Percentiles rank a stretch among this genome's conserved stretches.
Conservation (phyloP, 768 basidiomycete species). For the Leccinum imitatum region DNA sequence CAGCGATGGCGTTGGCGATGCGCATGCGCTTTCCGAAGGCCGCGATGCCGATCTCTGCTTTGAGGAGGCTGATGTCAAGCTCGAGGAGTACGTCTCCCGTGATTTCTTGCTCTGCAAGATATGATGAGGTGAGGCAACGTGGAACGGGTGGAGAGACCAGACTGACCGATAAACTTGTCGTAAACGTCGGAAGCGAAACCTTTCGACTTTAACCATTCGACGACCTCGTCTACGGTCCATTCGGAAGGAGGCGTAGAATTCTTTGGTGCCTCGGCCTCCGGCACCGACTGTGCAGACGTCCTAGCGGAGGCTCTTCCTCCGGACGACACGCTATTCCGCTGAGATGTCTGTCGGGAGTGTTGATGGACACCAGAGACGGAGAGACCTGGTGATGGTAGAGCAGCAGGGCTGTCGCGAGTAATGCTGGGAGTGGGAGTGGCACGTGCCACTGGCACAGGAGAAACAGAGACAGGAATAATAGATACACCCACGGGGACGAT, state of each 20-base stretch:
- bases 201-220: constrained; percentile 81
- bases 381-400: constrained; percentile 33
- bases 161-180: constrained; percentile 81
- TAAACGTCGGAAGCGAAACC: constrained; percentile 84
- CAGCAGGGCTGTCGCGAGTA: constrained; percentile 28
- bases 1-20: constrained; percentile 89
- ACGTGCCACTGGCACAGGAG: constrained; percentile 23
- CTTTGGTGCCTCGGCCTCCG: constrained; percentile 23
- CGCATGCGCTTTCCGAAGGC: constrained; percentile 94
- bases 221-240: constrained; percentile 88
- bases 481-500: constrained; percentile 17
- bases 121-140: neutral
- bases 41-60: constrained; percentile 87
- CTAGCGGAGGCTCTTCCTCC: constrained; percentile 23
- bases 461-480: constrained; percentile 23
- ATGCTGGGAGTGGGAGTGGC: constrained; percentile 25
- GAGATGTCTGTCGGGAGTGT: constrained; percentile 36
- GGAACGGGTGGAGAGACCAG: neutral
- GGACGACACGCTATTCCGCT: constrained; percentile 43
- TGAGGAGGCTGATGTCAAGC: constrained; percentile 87
- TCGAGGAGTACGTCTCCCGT: constrained; percentile 96
- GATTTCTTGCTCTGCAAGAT: constrained; percentile 87
- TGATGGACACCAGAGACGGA: constrained; percentile 24
- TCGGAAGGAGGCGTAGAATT: constrained; percentile 55
- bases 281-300: constrained; percentile 16